These are phyloP conservation scores for Myriosclerotinia scirpicola DNA, from an alignment of 2,329 filamentous ascomycete genomes.

Conservation along the genomic window DNA sequence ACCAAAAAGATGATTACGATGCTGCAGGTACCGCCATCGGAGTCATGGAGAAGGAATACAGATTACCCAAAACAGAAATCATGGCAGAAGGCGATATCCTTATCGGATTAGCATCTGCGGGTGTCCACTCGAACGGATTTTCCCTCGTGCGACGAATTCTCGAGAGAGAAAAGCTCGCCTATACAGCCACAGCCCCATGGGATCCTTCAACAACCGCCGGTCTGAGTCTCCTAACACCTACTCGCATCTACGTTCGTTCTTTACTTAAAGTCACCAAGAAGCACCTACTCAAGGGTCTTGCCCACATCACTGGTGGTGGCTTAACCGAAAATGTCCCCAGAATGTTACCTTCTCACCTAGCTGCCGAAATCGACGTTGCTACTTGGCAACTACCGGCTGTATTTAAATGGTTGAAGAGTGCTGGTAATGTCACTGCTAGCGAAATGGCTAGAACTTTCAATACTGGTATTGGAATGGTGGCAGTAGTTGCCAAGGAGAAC, in stretches of 20 bases:
- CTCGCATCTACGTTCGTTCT: conserved; percentile 87
- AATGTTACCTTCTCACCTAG: conserved; percentile 78
- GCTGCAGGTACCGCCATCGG: conserved; percentile 88
- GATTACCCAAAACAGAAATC: conserved; percentile 71
- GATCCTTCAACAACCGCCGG: conserved; percentile 63
- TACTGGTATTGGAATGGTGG: conserved; percentile 90
- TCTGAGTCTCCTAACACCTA: conserved; percentile 79
- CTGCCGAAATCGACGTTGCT: conserved; percentile 76
- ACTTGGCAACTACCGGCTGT: conserved; percentile 76
- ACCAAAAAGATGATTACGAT: conserved; percentile 81
- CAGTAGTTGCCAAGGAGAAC: conserved; percentile 69
- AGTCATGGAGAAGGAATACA: conserved; percentile 66
- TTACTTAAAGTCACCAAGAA: conserved; percentile 65
- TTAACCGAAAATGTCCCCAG: conserved; percentile 91
- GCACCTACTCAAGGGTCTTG: conserved; percentile 80
- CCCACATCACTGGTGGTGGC: conserved; percentile 95
- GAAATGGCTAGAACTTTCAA: conserved; percentile 97
- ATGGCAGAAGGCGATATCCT: conserved; percentile 86
- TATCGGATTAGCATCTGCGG: conserved; percentile 79
- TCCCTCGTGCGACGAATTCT: conserved; percentile 93
- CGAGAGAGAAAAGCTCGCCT: conserved; percentile 68
- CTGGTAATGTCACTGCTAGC: conserved; percentile 65
- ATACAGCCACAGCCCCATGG: conserved; percentile 77
- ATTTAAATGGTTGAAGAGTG: conserved; percentile 80
- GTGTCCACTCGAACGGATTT: conserved; percentile 95